Conservation (phyloP, 768 basidiomycete species). For the Hericium rajendrae region DNA sequence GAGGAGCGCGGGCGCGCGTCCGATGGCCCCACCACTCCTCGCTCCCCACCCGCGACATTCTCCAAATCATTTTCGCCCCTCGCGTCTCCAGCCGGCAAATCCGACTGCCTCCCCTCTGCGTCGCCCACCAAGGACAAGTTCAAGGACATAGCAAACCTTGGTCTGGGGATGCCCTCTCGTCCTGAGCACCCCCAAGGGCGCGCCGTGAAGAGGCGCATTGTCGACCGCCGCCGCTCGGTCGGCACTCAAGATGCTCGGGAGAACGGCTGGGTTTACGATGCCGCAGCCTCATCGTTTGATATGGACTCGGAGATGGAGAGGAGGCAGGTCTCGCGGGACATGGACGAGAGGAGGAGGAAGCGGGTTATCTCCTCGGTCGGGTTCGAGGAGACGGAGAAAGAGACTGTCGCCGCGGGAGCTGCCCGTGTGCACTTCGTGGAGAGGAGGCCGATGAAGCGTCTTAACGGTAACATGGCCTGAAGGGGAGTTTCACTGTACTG, state of each 20-base stretch:
- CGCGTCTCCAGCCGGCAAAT: background rate
- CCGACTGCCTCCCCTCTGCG: background rate
- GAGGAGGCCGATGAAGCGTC: background rate
- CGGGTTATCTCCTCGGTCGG: constrained; percentile 10
- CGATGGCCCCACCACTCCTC: background rate
- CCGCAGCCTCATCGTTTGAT: constrained; percentile 9
- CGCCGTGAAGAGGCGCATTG: constrained; percentile 15
- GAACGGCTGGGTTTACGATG: constrained; percentile 13
- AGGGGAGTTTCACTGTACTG: background rate
- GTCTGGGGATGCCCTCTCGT: background rate
- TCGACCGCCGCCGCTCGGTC: constrained; percentile 12
- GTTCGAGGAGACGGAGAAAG: constrained; percentile 3
- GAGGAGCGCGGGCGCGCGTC: background rate
- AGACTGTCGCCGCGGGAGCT: background rate
- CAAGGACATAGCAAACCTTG: background rate
- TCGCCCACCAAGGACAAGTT: constrained; percentile 2
- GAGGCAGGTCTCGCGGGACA: background rate
- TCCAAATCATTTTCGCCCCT: constrained; percentile 2
- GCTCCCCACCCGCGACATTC: constrained; percentile 2
- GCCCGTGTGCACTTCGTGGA: background rate
- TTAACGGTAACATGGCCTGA: background rate
- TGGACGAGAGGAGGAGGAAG: constrained; percentile 9
- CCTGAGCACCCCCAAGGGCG: background rate
- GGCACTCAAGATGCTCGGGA: constrained; percentile 4
- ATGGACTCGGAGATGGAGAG: constrained; percentile 3